Evolutionary conservation across 2,329 filamentous ascomycete species (phyloP), one percentile per base, ranked within the genome.

Genomic region (Metarhizium robertsii): DNA sequence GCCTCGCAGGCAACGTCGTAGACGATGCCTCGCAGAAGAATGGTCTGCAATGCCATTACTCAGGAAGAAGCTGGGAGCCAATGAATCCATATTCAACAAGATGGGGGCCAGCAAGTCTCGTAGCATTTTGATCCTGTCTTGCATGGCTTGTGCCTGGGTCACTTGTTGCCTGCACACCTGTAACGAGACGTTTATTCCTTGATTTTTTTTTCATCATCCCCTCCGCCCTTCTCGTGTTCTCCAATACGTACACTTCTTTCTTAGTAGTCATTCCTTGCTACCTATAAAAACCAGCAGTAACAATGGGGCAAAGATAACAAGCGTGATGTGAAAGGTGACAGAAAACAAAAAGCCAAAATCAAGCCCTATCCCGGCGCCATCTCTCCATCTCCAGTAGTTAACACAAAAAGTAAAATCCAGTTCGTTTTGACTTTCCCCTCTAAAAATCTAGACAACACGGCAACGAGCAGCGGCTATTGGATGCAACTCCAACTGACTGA

Each of bases 21-120:
- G 51, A 55, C 54, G 53, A 57, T 57, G 56, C 56, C 56, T 53
- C 56, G 49, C 50, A 54, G 53, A 57, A 57, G 56, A 55, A 57
- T 57, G 53, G 36, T 32, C 13, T 32, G 46, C 45, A 48, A 14
- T 29, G 45, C 25, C 25, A 48, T 48, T 48, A 50, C 53, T 50
- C 54, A 6, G 16, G 20, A 30, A 36, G 16, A 53, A 49, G 36
- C 34, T 53, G 45, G 18, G 47, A 47, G 30, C 14, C 52, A 30
- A 16, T 49, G 45, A 6, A 18, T 30, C 25, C 8, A 6, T 14
- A 48, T 29, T 48, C 45, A 30, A n/a, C 20, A 29, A 30, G 14
- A 30, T 14, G 25, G 45, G 20, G 4, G 45, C 10, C 45, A 29
- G 8, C 6, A 25, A 30, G 25, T 48, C 45, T 48, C 45, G 25